Conservation (phyloP, 371 early-diverging fungal genomes). For the Thermomucor indicae-seudaticae region DNA sequence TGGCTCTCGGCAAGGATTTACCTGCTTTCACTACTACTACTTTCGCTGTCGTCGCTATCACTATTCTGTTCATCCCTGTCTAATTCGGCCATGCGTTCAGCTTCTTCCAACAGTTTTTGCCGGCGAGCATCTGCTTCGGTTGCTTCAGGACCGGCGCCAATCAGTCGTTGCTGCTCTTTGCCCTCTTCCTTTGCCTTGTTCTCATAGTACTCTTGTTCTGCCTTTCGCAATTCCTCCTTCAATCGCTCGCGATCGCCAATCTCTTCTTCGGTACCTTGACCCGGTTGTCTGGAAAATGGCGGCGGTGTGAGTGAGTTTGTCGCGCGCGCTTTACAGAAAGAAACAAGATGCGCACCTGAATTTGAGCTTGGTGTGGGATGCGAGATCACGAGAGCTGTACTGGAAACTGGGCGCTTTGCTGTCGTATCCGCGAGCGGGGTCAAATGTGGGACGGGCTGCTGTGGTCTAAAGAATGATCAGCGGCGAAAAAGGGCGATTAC, state of each 20-base stretch:
- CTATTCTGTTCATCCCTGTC: constrained; percentile 69
- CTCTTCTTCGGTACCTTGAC: constrained; percentile 74
- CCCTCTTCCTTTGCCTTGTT: constrained; percentile 32
- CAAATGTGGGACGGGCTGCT: constrained; percentile 80
- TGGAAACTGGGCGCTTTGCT: constrained; percentile 74
- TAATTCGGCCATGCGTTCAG: constrained; percentile 40
- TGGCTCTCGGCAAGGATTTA: neutral
- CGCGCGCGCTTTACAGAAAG: neutral
- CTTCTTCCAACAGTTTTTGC: constrained; percentile 30
- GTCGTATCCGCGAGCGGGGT: constrained; percentile 78
- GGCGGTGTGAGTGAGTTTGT: neutral
- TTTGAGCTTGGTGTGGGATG: constrained; percentile 88
- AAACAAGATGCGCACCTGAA: constrained; percentile 44
- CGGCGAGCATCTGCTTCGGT: constrained; percentile 30
- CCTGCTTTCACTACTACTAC: constrained; percentile 15
- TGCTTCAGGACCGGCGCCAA: constrained; percentile 7
- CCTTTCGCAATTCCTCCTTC: constrained; percentile 63
- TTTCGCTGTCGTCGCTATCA: constrained; percentile 45
- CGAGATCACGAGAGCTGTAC: constrained; percentile 75
- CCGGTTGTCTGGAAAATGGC: constrained; percentile 58
- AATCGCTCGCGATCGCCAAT: constrained; percentile 58
- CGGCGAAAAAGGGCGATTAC: no score
- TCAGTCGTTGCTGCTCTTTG: constrained; percentile 1
- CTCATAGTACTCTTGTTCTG: constrained; percentile 65
- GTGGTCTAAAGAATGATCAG: constrained; percentile 56